Conservation (phyloP, 495 filamentous ascomycete species). For the Stereocaulon alpinum region DNA sequence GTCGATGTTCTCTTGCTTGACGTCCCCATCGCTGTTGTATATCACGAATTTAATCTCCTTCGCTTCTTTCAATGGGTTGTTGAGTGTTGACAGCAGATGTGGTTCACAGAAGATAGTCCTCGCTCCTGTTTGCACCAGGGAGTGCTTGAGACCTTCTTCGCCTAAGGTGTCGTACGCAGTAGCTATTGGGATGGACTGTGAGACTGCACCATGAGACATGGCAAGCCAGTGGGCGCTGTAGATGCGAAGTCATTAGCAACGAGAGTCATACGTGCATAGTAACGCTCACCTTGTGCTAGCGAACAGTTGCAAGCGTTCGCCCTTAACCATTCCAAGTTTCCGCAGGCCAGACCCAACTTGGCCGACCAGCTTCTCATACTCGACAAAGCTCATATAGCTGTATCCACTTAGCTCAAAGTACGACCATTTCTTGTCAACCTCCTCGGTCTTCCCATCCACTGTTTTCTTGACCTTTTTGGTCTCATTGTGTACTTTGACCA, state of each 20-base stretch:
- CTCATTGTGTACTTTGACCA: constrained; percentile 80
- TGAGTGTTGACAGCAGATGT: constrained; percentile 66
- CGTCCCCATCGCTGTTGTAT: constrained; percentile 73
- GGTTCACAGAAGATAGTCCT: constrained; percentile 88
- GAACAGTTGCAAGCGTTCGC: constrained; percentile 74
- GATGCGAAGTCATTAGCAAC: background rate
- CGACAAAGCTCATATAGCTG: constrained; percentile 74
- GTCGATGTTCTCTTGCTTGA: constrained; percentile 71
- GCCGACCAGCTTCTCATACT: constrained; percentile 70
- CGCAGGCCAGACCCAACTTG: constrained; percentile 68
- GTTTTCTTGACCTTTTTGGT: constrained; percentile 96
- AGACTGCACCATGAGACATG: constrained; percentile 62
- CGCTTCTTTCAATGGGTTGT: constrained; percentile 70
- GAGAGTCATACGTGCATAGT: background rate
- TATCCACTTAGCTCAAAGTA: constrained; percentile 91
- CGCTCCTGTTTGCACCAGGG: constrained; percentile 75
- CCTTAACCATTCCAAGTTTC: constrained; percentile 66
- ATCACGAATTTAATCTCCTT: constrained; percentile 72
- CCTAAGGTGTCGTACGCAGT: constrained; percentile 97
- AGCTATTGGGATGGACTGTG: constrained; percentile 91
- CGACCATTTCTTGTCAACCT: constrained; percentile 92
- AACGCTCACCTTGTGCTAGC: constrained; percentile 62
- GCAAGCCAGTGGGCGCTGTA: constrained; percentile 56
- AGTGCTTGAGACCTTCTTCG: constrained; percentile 86
- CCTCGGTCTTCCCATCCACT: constrained; percentile 75